Conservation (phyloP, 1,284 basidiomycete species). For the Trametes pubescens region DNA sequence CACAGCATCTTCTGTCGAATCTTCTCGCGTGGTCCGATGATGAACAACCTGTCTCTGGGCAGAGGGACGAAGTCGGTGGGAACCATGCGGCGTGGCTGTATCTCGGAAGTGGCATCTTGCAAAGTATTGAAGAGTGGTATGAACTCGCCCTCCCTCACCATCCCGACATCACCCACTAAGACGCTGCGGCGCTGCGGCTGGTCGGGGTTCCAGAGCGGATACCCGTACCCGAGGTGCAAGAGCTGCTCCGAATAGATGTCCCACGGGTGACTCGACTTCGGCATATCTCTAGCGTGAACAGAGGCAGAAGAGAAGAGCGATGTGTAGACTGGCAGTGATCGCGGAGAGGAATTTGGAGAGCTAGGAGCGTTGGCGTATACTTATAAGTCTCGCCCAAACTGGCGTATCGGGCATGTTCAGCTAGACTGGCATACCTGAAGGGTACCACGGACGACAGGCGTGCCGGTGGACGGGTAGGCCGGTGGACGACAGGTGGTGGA, state of each 20-base stretch:
- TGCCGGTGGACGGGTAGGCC: too few relatives aligned
- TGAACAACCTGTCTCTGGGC: neutral
- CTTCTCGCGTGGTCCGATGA: neutral
- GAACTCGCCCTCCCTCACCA: constrained; percentile 28
- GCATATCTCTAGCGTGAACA: too few relatives aligned
- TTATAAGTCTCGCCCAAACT: too few relatives aligned
- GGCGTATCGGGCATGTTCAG: too few relatives aligned
- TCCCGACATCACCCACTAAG: constrained; percentile 35
- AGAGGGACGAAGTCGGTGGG: neutral
- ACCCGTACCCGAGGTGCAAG: neutral
- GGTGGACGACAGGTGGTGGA: too few relatives aligned
- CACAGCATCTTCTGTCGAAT: constrained; percentile 8
- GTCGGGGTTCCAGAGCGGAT: constrained; percentile 11
- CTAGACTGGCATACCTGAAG: too few relatives aligned
- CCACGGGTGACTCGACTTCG: neutral
- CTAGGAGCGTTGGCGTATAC: too few relatives aligned
- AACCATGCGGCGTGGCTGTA: constrained; percentile 1
- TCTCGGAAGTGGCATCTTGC: neutral
- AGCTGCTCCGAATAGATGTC: constrained; percentile 13
- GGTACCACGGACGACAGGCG: too few relatives aligned
- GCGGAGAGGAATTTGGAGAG: too few relatives aligned
- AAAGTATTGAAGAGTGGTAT: constrained; percentile 31
- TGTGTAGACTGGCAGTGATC: too few relatives aligned
- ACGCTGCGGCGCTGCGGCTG: neutral
- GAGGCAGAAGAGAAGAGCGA: too few relatives aligned